Evolutionary conservation across 768 basidiomycete species (phyloP).

Genomic region (Mycena sanguinolenta): DNA sequence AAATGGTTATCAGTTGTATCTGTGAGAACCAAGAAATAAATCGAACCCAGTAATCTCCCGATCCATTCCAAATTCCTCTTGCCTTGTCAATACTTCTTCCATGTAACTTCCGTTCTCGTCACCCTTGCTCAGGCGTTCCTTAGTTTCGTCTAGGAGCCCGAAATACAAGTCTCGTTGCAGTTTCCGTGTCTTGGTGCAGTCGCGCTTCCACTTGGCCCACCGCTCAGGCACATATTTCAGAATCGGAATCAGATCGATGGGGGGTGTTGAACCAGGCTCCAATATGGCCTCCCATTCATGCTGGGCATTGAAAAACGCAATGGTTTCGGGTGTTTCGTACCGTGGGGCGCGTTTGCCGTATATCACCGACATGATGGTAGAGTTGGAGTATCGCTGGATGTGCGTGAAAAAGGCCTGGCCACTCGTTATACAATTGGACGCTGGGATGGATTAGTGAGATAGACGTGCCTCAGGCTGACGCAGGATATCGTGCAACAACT

Average conservation of each 20-base stretch:
- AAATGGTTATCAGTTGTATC: background rate
- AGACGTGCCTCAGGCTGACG: constrained; percentile 23
- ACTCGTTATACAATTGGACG: too few species aligned
- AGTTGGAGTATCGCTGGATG: constrained; percentile 47
- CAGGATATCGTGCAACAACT: constrained; percentile 23
- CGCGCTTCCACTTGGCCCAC: constrained; percentile 51
- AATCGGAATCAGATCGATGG: constrained; percentile 51
- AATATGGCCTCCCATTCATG: constrained; percentile 44
- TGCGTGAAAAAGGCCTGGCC: constrained; percentile 45
- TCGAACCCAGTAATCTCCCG: constrained; percentile 24
- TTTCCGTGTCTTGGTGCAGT: constrained; percentile 36
- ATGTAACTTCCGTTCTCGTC: constrained; percentile 47
- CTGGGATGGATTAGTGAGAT: too few species aligned
- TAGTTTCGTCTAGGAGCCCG: constrained; percentile 43
- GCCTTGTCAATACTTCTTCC: constrained; percentile 46
- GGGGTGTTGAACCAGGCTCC: constrained; percentile 51
- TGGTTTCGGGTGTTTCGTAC: constrained; percentile 41
- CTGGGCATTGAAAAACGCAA: constrained; percentile 44
- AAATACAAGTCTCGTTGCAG: constrained; percentile 47
- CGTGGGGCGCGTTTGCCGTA: constrained; percentile 48
- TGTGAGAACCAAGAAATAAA: background rate
- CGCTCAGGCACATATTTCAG: constrained; percentile 50
- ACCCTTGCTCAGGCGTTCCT: constrained; percentile 43
- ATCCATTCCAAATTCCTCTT: constrained; percentile 19
- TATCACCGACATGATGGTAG: constrained; percentile 47